These are phyloP conservation scores for Arthrobotrys iridis DNA, from an alignment of 2,329 filamentous ascomycete genomes.

Conservation along the genomic window DNA sequence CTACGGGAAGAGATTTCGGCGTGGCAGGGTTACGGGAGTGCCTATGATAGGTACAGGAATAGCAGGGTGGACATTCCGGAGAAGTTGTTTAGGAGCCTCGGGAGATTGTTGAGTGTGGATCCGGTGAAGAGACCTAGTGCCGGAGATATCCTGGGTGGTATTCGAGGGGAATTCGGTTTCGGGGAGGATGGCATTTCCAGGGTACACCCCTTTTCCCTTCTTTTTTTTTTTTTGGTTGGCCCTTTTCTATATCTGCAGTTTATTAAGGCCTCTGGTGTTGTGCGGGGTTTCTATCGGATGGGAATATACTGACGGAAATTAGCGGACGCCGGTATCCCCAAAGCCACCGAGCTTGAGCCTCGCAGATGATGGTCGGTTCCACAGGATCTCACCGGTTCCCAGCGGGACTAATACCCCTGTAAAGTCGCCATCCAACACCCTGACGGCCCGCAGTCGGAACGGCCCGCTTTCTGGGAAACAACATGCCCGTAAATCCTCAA, in stretches of 20 bases:
- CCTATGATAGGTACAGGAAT: conserved; percentile 67
- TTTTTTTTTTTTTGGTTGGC: neutral
- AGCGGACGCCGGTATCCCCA: conserved; percentile 44
- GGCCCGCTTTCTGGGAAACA: conserved; percentile 21
- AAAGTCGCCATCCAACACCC: conserved; percentile 28
- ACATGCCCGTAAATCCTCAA: conserved; percentile 38
- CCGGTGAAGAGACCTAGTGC: conserved; percentile 43
- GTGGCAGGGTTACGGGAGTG: conserved; percentile 81
- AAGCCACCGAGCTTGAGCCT: conserved; percentile 36
- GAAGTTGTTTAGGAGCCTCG: conserved; percentile 33
- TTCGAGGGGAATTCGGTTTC: conserved; percentile 43
- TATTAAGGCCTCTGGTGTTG: neutral
- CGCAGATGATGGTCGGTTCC: conserved; percentile 44
- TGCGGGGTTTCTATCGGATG: neutral
- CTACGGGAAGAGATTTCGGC: conserved; percentile 84
- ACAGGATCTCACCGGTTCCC: conserved; percentile 45
- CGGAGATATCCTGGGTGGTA: conserved; percentile 39
- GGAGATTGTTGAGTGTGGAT: conserved; percentile 35
- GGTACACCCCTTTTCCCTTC: conserved; percentile 11
- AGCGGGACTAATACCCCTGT: conserved; percentile 40
- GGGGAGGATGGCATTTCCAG: conserved; percentile 44
- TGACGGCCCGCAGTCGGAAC: conserved; percentile 19
- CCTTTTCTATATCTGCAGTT: too few relatives aligned
- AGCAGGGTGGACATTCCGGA: conserved; percentile 38
- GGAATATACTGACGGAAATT: neutral